Conservation (phyloP, 1,284 basidiomycete genomes). For the Puccinia novopanici region DNA sequence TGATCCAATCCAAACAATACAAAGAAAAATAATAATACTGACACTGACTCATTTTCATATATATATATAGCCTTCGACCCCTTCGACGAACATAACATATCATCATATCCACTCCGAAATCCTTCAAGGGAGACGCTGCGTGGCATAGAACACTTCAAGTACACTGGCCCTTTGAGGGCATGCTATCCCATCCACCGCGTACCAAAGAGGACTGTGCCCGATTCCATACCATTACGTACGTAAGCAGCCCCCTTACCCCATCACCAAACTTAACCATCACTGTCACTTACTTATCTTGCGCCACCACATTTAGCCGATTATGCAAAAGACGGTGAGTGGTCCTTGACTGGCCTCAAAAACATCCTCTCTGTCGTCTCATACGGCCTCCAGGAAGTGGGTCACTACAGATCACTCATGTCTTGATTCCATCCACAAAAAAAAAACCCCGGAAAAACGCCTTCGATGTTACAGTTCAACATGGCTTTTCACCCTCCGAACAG, state of each 20-base stretch:
- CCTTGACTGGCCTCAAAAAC: constrained; percentile 39
- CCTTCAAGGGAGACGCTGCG: constrained; percentile 16
- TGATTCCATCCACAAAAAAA: background rate
- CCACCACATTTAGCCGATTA: constrained; percentile 35
- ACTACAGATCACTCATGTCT: background rate
- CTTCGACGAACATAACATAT: constrained; percentile 33
- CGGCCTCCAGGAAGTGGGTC: constrained; percentile 46
- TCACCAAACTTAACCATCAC: background rate
- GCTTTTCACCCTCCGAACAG: constrained; percentile 49
- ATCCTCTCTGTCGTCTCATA: constrained; percentile 47
- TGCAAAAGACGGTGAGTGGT: constrained; percentile 50
- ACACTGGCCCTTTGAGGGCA: constrained; percentile 46
- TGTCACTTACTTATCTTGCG: background rate
- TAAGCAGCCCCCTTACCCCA: background rate
- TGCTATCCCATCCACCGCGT: constrained; percentile 43
- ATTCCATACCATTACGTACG: constrained; percentile 33
- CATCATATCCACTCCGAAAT: constrained; percentile 26
- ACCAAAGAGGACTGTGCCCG: constrained; percentile 44
- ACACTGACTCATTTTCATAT: background rate
- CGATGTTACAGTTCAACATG: constrained; percentile 36
- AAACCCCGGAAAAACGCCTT: no score
- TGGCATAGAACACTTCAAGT: constrained; percentile 19
- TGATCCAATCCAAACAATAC: background rate
- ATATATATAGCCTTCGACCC: constrained; percentile 48
- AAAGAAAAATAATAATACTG: background rate